Evolutionary conservation across 805 yeast species (phyloP).

Genomic region (Hanseniaspora jakobsenii): DNA sequence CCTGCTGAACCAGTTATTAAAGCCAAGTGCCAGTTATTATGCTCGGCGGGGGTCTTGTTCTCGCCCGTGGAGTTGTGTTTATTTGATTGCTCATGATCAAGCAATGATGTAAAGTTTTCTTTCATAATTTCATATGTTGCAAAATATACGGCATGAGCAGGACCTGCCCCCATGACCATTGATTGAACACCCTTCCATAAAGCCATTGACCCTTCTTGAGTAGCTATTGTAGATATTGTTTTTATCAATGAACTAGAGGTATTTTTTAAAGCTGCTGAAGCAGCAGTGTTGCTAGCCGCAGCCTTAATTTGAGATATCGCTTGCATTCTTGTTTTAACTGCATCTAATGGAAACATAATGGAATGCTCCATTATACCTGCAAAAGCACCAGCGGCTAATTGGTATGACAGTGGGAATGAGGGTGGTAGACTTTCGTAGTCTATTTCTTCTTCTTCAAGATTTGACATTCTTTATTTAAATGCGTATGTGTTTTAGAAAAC

Average conservation of each 20-base stretch:
- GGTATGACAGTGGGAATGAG: conserved; percentile 69
- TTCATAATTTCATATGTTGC: conserved; percentile 78
- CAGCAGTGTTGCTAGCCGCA: too few relatives aligned
- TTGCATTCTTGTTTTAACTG: conserved; percentile 94
- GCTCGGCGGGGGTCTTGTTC: too few relatives aligned
- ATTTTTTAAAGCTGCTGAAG: conserved; percentile 46
- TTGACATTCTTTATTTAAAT: too few relatives aligned
- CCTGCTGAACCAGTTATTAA: conserved; percentile 79
- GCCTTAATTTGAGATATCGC: conserved; percentile 15
- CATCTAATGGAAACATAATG: conserved; percentile 92
- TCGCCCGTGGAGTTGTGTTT: conserved; percentile 23
- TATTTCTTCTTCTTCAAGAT: conserved; percentile 40
- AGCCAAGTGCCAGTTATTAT: conserved; percentile 62
- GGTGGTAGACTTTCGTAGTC: conserved; percentile 91
- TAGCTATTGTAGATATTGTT: conserved; percentile 37
- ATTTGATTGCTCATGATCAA: neutral
- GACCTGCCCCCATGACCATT: conserved; percentile 94
- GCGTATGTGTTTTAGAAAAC: too few relatives aligned
- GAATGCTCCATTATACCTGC: conserved; percentile 99
- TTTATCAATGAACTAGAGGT: conserved; percentile 32
- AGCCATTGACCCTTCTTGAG: conserved; percentile 77
- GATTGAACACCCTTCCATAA: conserved; percentile 91
- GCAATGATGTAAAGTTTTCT: conserved; percentile 24
- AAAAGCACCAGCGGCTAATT: conserved; percentile 85
- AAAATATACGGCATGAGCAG: conserved; percentile 94